Conservation (phyloP, 1,284 basidiomycete species). For the Coniferiporia sulphurascens region DNA sequence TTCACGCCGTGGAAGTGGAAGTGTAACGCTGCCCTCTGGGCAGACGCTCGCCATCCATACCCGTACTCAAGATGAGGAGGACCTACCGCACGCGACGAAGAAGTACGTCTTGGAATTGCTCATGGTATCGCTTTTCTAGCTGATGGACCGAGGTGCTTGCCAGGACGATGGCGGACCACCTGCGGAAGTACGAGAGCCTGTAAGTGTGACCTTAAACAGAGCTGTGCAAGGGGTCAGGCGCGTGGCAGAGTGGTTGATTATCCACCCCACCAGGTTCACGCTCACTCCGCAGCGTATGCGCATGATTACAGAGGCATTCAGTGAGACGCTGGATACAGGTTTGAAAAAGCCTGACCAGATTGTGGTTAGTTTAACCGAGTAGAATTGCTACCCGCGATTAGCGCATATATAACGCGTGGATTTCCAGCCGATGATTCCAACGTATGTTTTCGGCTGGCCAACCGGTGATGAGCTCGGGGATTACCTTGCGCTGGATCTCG, state of each 20-base stretch:
- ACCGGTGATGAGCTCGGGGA: conserved; percentile 87
- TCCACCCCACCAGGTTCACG: conserved; percentile 52
- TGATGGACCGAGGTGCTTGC: conserved; percentile 7
- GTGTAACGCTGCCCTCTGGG: conserved; percentile 64
- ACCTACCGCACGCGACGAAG: conserved; percentile 83
- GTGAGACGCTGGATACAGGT: conserved; percentile 86
- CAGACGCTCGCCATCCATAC: conserved; percentile 76
- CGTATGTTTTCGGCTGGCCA: conserved; percentile 97
- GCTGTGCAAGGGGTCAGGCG: background rate
- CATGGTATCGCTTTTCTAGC: background rate
- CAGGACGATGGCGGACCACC: conserved; percentile 85
- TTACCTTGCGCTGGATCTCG: conserved; percentile 92
- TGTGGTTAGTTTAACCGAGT: conserved; percentile 62
- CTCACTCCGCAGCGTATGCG: conserved; percentile 92
- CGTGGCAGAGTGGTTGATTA: background rate
- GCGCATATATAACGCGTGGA: conserved; percentile 13
- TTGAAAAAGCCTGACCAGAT: conserved; percentile 80
- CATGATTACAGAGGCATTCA: conserved; percentile 96
- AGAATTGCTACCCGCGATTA: background rate
- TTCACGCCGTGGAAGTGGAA: conserved; percentile 72
- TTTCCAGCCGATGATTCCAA: conserved; percentile 88
- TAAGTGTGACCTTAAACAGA: conserved; percentile 35
- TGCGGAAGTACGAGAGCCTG: conserved; percentile 82
- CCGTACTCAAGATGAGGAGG: conserved; percentile 73
- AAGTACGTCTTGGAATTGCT: conserved; percentile 44